Conservation (phyloP, 345 rosid genomes). For the Carallia brachiata region DNA sequence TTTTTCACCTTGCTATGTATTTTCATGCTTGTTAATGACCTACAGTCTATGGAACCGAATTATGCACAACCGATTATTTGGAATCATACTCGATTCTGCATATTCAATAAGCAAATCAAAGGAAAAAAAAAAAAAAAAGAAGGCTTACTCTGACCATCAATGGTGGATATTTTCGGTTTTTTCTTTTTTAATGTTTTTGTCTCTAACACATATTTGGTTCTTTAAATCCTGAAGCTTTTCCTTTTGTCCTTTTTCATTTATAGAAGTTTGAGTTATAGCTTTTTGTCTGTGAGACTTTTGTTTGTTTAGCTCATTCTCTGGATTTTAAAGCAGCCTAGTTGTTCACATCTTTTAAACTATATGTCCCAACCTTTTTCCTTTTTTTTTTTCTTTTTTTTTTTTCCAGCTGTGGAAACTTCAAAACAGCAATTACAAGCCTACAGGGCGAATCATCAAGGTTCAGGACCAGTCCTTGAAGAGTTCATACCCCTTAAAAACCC, state of each 20-base stretch:
- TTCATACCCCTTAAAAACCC: slow-evolving; percentile 83
- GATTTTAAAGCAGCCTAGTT: slow-evolving; percentile 20
- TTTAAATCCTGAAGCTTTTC: slow-evolving; percentile 13
- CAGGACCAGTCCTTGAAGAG: slow-evolving; percentile 81
- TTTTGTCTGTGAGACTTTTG: slow-evolving; percentile 22
- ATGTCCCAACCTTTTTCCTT: not conserved
- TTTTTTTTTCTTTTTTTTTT: not conserved
- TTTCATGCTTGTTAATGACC: too few species aligned
- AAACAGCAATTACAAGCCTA: slow-evolving; percentile 74
- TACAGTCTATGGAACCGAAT: too few species aligned
- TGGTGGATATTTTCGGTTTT: slow-evolving; percentile 25
- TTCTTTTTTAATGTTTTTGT: not conserved
- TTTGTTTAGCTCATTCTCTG: slow-evolving; percentile 16
- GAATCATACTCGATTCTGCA: too few species aligned
- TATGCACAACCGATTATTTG: too few species aligned
- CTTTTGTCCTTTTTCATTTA: slow-evolving; percentile 33
- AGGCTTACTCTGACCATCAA: not conserved
- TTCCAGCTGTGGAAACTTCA: slow-evolving; percentile 81
- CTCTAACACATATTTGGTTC: not conserved
- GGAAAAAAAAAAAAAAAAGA: too few species aligned
- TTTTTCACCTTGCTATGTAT: too few species aligned
- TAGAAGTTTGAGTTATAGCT: slow-evolving; percentile 38
- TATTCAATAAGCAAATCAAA: too few species aligned
- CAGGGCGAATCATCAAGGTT: slow-evolving; percentile 57
- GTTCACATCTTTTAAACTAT: not conserved